phyloP scores from a whole-genome alignment of 805 yeast genomes.

The Grigorovia jiainica region DNA sequence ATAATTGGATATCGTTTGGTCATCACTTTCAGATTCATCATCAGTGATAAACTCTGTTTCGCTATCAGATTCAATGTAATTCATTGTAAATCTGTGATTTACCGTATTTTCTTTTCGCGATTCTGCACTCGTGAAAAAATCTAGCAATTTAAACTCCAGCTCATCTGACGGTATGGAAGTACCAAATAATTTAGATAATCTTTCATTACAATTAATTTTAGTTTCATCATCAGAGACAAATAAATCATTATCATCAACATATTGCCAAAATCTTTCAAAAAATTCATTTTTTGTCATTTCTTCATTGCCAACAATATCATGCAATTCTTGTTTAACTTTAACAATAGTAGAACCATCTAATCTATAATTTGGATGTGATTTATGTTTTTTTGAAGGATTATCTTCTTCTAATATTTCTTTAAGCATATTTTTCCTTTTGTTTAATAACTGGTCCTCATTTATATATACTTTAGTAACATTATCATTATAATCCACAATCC shows the following conservation, averaged over 20 bases:
- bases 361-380: background rate
- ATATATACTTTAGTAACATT: background rate
- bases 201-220: conserved; percentile 1
- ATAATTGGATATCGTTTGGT: no score
- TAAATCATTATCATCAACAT: background rate
- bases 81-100: background rate
- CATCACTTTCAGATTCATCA: background rate
- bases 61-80: background rate
- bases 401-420: background rate
- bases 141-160: background rate
- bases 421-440: background rate
- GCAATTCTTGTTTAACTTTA: background rate
- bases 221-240: background rate
- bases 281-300: background rate
- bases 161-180: background rate
- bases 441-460: conserved; percentile 14
- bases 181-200: background rate
- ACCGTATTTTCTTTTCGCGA: background rate
- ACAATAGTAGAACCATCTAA: background rate
- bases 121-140: background rate
- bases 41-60: background rate
- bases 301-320: background rate
- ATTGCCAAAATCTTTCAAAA: background rate
- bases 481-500: background rate
- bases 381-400: background rate